Evolutionary conservation across 2,329 filamentous ascomycete species (phyloP).

Genomic region (Aspergillus felis): DNA sequence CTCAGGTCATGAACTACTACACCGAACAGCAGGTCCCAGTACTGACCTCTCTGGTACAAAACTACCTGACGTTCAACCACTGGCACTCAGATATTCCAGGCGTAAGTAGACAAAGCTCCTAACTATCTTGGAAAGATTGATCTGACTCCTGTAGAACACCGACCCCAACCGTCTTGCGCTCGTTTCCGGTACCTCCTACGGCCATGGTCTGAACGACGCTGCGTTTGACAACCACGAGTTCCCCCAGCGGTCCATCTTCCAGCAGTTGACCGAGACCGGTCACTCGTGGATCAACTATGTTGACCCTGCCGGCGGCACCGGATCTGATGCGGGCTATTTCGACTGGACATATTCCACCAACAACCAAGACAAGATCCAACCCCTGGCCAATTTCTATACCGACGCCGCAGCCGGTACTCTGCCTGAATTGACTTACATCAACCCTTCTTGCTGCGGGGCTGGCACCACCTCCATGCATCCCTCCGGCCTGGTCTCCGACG

Average conservation of each 20-base stretch:
- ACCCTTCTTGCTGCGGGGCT: slow-evolving; percentile 39
- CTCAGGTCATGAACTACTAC: slow-evolving; percentile 46
- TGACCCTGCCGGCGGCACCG: slow-evolving; percentile 19
- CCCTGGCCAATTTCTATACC: slow-evolving; percentile 30
- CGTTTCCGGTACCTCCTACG: slow-evolving; percentile 28
- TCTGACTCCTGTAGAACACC: slow-evolving; percentile 32
- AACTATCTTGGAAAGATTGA: not conserved
- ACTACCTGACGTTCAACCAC: slow-evolving; percentile 44
- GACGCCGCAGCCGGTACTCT: slow-evolving; percentile 31
- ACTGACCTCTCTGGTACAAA: slow-evolving; percentile 38
- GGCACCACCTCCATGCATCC: slow-evolving; percentile 37
- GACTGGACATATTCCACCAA: slow-evolving; percentile 30
- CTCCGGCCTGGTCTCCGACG: slow-evolving; percentile 32
- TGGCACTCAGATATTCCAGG: slow-evolving; percentile 44
- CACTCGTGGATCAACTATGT: slow-evolving; percentile 37
- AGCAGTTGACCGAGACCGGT: slow-evolving; percentile 31
- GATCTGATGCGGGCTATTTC: slow-evolving; percentile 31
- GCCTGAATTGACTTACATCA: slow-evolving; percentile 33
- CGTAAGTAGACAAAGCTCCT: slow-evolving; percentile 26
- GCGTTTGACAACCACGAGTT: slow-evolving; percentile 23
- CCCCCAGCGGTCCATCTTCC: slow-evolving; percentile 38
- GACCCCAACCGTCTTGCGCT: slow-evolving; percentile 41
- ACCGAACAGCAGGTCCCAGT: slow-evolving; percentile 42
- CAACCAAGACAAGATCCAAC: slow-evolving; percentile 26
- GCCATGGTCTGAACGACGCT: slow-evolving; percentile 32